Evolutionary conservation across 2,329 filamentous ascomycete genomes (phyloP).

Genomic region (Ascochyta koolunga): DNA sequence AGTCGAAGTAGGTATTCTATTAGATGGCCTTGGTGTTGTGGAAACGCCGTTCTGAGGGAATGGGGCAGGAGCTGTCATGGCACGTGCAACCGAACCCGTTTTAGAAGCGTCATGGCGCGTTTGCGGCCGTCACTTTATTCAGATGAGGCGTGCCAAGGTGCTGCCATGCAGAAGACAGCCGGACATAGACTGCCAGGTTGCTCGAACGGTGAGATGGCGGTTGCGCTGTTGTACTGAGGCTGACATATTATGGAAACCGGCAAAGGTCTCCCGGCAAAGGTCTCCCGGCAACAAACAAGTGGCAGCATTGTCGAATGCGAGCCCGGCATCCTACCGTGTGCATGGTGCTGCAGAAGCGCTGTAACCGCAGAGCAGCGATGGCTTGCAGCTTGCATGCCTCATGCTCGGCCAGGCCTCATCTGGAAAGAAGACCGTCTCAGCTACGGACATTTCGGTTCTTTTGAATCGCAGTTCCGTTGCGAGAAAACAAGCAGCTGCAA

Average conservation of each 20-base stretch:
- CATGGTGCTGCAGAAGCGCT: slow-evolving; percentile 29
- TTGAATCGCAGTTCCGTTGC: background rate
- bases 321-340: slow-evolving; percentile 7
- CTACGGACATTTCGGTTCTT: slow-evolving; percentile 2
- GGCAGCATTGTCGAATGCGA: background rate
- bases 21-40: background rate
- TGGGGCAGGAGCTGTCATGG: slow-evolving; percentile 7
- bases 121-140: background rate
- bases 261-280: background rate
- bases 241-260: background rate
- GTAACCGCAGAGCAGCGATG: slow-evolving; percentile 31
- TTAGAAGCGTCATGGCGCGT: background rate
- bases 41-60: slow-evolving; percentile 1
- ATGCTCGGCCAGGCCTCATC: slow-evolving; percentile 23
- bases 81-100: slow-evolving; percentile 4
- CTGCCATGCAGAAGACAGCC: background rate
- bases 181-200: background rate
- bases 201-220: background rate
- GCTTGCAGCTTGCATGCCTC: slow-evolving; percentile 21
- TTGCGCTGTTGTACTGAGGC: background rate
- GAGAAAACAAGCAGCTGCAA: background rate
- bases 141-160: slow-evolving; percentile 2
- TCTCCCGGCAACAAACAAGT: background rate
- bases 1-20: background rate
- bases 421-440: slow-evolving; percentile 37